phyloP scores from a whole-genome alignment of 352 stramenopile genomes.

The Phytophthora pisi region DNA sequence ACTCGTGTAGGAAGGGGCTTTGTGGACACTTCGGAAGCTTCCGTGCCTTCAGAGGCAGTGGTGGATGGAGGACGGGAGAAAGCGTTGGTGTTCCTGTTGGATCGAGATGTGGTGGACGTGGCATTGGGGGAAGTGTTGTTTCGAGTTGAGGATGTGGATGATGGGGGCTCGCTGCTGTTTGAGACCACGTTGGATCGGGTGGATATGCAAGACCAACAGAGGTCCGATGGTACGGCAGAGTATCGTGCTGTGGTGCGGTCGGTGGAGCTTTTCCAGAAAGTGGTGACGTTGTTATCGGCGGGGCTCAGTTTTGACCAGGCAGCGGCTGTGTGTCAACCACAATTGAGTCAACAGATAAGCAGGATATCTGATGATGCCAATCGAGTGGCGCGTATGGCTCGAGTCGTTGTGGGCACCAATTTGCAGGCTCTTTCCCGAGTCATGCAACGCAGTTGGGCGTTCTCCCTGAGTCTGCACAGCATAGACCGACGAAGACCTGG shows the following conservation, averaged over 20 bases:
- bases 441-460: conserved; percentile 23
- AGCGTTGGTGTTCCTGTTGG: conserved; percentile 21
- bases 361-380: neutral
- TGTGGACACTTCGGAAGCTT: too few relatives aligned
- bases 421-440: conserved; percentile 21
- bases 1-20: too few relatives aligned
- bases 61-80: too few relatives aligned
- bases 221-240: conserved; percentile 28
- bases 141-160: neutral
- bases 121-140: neutral
- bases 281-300: conserved; percentile 21
- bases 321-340: conserved; percentile 18
- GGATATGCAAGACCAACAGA: conserved; percentile 18
- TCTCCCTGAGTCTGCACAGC: conserved; percentile 24
- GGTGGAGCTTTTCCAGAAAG: conserved; percentile 14
- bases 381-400: conserved; percentile 13
- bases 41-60: too few relatives aligned
- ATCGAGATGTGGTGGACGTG: conserved; percentile 28
- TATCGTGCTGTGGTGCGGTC: conserved; percentile 21
- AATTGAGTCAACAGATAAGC: neutral
- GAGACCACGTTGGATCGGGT: conserved; percentile 25
- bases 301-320: conserved; percentile 31
- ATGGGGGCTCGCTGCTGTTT: conserved; percentile 5
- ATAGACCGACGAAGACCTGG: conserved; percentile 12
- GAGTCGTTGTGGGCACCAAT: conserved; percentile 21